phyloP scores from a whole-genome alignment of 2,329 filamentous ascomycete genomes.

The Microcyclosporella mali region DNA sequence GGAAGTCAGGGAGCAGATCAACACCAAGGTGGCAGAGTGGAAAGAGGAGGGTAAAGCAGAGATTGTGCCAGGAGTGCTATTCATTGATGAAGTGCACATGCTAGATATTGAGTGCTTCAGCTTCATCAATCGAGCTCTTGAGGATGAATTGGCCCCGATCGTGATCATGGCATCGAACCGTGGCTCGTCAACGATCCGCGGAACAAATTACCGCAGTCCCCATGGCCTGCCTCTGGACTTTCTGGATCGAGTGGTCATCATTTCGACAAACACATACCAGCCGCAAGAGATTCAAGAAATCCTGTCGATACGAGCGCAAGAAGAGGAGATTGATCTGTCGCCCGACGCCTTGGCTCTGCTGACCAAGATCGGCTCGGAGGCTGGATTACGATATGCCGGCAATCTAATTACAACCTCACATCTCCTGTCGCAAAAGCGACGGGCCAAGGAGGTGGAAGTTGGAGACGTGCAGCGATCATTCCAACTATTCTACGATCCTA shows the following conservation, averaged over 20 bases:
- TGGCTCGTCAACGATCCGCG: constrained; percentile 82
- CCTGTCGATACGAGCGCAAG: constrained; percentile 81
- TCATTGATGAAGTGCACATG: constrained; percentile 99
- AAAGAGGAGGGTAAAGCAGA: constrained; percentile 98
- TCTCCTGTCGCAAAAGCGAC: constrained; percentile 78
- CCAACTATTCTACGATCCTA: constrained; percentile 85
- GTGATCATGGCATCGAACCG: constrained; percentile 99
- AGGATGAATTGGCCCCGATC: constrained; percentile 89
- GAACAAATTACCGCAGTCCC: constrained; percentile 86
- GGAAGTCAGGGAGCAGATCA: constrained; percentile 97
- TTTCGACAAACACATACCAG: constrained; percentile 82
- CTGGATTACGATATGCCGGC: constrained; percentile 89
- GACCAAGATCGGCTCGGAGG: constrained; percentile 91
- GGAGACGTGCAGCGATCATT: constrained; percentile 92
- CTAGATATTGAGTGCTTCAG: constrained; percentile 99
- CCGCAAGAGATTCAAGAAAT: constrained; percentile 87
- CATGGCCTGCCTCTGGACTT: constrained; percentile 95
- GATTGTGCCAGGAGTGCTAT: constrained; percentile 92
- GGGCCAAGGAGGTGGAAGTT: constrained; percentile 73
- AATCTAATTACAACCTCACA: constrained; percentile 95
- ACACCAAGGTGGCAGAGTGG: constrained; percentile 98
- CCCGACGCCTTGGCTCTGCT: constrained; percentile 85
- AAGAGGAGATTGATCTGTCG: constrained; percentile 90
- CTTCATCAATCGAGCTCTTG: constrained; percentile 93
- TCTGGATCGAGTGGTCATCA: constrained; percentile 90